Base-by-base conservation (phyloP, 805 yeast genomes). In the Starmera pachycereana region DNA sequence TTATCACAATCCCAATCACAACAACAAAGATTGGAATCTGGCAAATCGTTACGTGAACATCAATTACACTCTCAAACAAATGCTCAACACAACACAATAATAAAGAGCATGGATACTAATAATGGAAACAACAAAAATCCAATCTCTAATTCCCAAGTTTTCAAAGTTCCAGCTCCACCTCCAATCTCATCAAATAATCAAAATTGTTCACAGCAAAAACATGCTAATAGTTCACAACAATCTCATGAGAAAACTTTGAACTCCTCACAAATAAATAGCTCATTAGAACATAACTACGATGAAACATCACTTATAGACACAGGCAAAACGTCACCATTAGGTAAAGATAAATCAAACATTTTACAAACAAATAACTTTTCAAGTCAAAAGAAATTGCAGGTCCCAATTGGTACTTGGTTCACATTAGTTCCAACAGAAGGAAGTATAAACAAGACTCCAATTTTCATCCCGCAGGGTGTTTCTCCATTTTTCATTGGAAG, bases 401-500 rank as follows among this genome's bases (percentile, higher is more conserved):
- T 51, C 18, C 83, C 84, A 12, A 57, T 63, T 11, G 88, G 84
- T 4, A 72, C 81, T 3, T 81, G 82, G 58, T 63, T 85, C 38
- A 67, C 79, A 2, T 63, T 88, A 35, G 60, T 61, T 10, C 80
- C 89, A 2, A 46, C 69, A 19, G 53, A 65, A 0, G 65, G 65
- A 4, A 74, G 81, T 40, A 60, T 69, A 7, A 57, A 69, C 40
- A 55, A 60, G 40, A 61, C 65, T 11, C 71, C 74, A 3, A 67
- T 85, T 7, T 64, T 67, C 42, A 65, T 88, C n/a, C 71, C 76
- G 29, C 88, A 81, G 52, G 84, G 85, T 25, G 68, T 70, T 14
- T 77, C 74, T 36, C 76, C 78, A 8, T 80, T 77, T 55, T 69
- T 78, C 41, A 71, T 90, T 40, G 97, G 98, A 2, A 66, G 97